Base-by-base conservation (phyloP, 2,329 filamentous ascomycete species). In the Westerdykella ornata region DNA sequence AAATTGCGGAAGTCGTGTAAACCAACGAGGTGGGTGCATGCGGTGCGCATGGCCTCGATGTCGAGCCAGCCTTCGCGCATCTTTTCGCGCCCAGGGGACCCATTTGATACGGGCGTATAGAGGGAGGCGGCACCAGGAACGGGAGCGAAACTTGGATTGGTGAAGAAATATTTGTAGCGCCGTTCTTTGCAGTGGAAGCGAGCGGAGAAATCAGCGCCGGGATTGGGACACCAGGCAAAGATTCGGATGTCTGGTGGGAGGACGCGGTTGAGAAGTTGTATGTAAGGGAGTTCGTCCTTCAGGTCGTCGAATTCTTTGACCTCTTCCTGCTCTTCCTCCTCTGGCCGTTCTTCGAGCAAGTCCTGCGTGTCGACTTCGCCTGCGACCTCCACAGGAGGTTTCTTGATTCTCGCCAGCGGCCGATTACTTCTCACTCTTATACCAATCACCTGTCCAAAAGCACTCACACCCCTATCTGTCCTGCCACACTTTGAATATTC, bases 111-210 rank as follows among this genome's bases (percentile, higher is more conserved):
- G 38, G 57, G 53, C 49, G 53, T 58, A 28, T 70, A 68, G 35
- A 77, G 65, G 4, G 76, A 77, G 29, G 75, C 47, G 15, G 72
- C 59, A 1, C 73, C 69, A 1, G 83, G 80, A 4, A 78, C 72
- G 0, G 88, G 88, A 2, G 80, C 71, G 59, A 88, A 95, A 1
- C 85, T 86, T 0, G 92, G 92, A 62, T 96, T 88, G 0, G 92
- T 97, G 71, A 98, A 98, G 72, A 95, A 97, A 68, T 98, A 98
- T 43, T 87, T 82, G 70, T 98, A 98, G 51, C 85, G 83, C 16
- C 92, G 78, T 68, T 96, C 88, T 47, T 84, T 80, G 68, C 92
- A 98, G 40, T 85, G 88, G 74, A 96, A 96, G 31, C 92, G 82
- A 4, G 92, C 92, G 26, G 86, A 88, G 66, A 98, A 98, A 46